A percentile compares a stretch with the other conserved stretches of the same genome.
These are phyloP conservation scores for Heterobasidion parviporum DNA, from an alignment of 1,284 basidiomycete genomes.

Conservation along the genomic window DNA sequence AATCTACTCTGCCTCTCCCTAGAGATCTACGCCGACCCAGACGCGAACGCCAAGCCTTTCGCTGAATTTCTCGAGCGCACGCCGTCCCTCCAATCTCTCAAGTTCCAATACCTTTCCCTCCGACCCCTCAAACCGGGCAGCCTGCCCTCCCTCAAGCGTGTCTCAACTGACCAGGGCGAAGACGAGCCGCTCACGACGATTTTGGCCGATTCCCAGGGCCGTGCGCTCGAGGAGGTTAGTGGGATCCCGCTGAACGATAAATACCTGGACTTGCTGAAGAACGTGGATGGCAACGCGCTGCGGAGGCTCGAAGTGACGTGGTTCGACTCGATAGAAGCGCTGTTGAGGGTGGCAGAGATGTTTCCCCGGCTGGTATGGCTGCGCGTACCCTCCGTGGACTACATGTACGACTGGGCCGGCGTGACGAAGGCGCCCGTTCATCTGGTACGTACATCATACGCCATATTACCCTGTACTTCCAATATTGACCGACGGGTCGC, in stretches of 20 bases:
- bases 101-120: neutral
- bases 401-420: conserved; percentile 4
- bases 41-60: conserved; percentile 1
- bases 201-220: neutral
- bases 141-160: conserved; percentile 3
- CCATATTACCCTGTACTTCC: neutral
- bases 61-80: conserved; percentile 5
- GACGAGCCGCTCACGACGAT: neutral
- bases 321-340: conserved; percentile 3
- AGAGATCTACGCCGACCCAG: conserved; percentile 4
- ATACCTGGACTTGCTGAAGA: neutral
- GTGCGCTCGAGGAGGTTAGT: conserved; percentile 2
- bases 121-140: neutral
- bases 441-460: neutral
- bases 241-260: neutral
- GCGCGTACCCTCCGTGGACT: conserved; percentile 7
- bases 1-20: conserved; percentile 1
- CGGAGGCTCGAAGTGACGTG: conserved; percentile 5
- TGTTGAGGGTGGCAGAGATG: conserved; percentile 2
- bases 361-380: conserved; percentile 5
- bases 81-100: conserved; percentile 1
- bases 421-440: conserved; percentile 2
- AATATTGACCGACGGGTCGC: too few species aligned
- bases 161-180: neutral
- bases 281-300: conserved; percentile 3